Evolutionary conservation across 2,329 filamentous ascomycete species (phyloP), one percentile per base, ranked within the genome.

Genomic region (Pyrenochaeta sp.): DNA sequence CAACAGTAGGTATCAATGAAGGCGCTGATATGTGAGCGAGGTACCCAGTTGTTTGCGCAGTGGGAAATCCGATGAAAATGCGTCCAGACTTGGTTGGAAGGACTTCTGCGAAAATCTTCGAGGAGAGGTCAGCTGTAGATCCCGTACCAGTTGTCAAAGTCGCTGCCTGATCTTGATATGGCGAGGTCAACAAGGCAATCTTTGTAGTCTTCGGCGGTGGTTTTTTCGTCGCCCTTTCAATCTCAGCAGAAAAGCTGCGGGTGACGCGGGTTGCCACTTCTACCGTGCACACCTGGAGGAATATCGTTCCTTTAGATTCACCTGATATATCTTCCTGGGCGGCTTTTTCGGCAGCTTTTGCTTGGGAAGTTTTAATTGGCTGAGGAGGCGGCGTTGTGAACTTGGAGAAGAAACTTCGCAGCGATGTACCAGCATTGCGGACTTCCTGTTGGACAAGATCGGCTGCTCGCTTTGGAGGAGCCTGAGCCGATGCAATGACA

Each of bases 31-130:
- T 88, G 69, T 99, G 94, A 67, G 95, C 88, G 11, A 93, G 89
- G 19, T 93, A 85, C 41, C 93, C 94, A 0, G 95, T 99, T 0
- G 94, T 99, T 74, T 99, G 94, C 58, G 93, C 92, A 1, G 94
- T 99, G 3, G 94, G 93, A 65, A 99, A 99, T 0, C 94, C 94
- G 63, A 99, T 99, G 63, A 97, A 99, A 41, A 99, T 89, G 39
- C 90, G 86, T 6, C 94, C 94, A 58, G 89, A 89, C 69, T 91
- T 95, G 44, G 83, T 90, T 2, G 94, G 94, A 4, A 97, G 74
- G 1, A 99, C 92, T 1, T 92, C 94, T 1, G 88, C 83, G 69
- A 99, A 96, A 6, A 99, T 85, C 64, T 96, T 90, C 1, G 82
- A 80, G 3, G 83, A 80, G 48, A 86, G 83, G 6, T 81, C 75